Conservation (phyloP, 768 basidiomycete species). For the Cubamyces sp. region DNA sequence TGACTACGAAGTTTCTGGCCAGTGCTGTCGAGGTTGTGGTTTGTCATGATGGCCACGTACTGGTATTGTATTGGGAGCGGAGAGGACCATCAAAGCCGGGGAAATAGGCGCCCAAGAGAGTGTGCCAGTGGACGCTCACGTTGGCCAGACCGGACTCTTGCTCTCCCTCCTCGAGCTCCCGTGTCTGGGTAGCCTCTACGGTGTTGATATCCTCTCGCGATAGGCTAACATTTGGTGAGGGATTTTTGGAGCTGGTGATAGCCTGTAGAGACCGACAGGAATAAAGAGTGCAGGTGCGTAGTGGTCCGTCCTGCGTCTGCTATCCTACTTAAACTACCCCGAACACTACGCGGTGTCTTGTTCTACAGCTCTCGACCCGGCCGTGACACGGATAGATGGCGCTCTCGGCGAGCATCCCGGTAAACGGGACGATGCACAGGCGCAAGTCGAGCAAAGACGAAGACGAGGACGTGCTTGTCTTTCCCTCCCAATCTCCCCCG, state of each 20-base stretch:
- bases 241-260: too few species aligned
- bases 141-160: not conserved
- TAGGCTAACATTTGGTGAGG: too few species aligned
- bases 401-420: not conserved
- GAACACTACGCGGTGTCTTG: too few species aligned
- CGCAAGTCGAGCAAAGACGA: constrained; percentile 44
- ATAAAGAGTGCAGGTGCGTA: not conserved
- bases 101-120: not conserved
- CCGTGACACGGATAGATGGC: constrained; percentile 8
- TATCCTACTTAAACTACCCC: too few species aligned
- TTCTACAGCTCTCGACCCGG: not conserved
- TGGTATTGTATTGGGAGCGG: not conserved
- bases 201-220: too few species aligned
- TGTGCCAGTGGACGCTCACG: not conserved
- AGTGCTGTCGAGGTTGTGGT: too few species aligned
- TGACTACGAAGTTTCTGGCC: too few species aligned
- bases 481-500: constrained; percentile 24
- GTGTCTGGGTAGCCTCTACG: not conserved
- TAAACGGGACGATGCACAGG: constrained; percentile 35
- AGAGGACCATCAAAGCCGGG: not conserved
- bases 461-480: constrained; percentile 32
- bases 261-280: too few species aligned
- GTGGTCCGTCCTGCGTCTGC: not conserved
- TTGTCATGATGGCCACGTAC: too few species aligned
- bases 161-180: not conserved